phyloP scores from a whole-genome alignment of 2,329 filamentous ascomycete species.

The Pyrenochaeta sp. region DNA sequence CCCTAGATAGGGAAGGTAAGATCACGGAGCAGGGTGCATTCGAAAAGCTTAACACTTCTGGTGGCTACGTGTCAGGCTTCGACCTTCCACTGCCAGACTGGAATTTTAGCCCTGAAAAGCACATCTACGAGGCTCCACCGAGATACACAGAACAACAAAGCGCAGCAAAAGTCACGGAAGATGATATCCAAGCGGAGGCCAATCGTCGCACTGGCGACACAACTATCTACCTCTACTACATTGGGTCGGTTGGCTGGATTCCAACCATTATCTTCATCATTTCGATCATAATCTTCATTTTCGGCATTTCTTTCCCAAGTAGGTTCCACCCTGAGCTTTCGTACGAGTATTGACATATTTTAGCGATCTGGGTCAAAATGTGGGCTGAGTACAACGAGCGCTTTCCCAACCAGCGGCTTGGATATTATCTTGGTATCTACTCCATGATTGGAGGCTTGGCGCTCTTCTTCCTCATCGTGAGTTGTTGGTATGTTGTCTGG shows the following conservation, averaged over 20 bases:
- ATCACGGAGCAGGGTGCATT: conserved; percentile 54
- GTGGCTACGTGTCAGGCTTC: conserved; percentile 46
- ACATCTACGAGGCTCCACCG: conserved; percentile 40
- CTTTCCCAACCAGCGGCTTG: conserved; percentile 48
- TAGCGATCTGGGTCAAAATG: conserved; percentile 59
- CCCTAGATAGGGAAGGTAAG: conserved; percentile 45
- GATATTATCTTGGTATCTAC: conserved; percentile 45
- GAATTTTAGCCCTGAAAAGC: conserved; percentile 40
- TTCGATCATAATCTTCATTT: conserved; percentile 45
- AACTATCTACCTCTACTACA: conserved; percentile 46
- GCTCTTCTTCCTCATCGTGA: conserved; percentile 39
- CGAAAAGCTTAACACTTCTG: conserved; percentile 43
- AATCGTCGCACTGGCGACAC: conserved; percentile 44
- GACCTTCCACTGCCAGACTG: conserved; percentile 43
- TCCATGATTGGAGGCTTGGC: conserved; percentile 37
- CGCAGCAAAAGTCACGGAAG: conserved; percentile 33
- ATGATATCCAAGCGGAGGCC: conserved; percentile 41
- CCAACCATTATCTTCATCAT: conserved; percentile 41
- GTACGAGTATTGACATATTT: neutral
- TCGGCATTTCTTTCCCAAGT: conserved; percentile 44
- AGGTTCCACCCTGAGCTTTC: conserved; percentile 9
- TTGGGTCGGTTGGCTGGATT: conserved; percentile 41
- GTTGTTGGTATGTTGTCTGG: conserved; percentile 33
- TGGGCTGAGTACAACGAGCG: conserved; percentile 56
- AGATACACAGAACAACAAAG: conserved; percentile 36